phyloP scores from a whole-genome alignment of 192 early-diverging fungal species.

The Diversispora epigaea region DNA sequence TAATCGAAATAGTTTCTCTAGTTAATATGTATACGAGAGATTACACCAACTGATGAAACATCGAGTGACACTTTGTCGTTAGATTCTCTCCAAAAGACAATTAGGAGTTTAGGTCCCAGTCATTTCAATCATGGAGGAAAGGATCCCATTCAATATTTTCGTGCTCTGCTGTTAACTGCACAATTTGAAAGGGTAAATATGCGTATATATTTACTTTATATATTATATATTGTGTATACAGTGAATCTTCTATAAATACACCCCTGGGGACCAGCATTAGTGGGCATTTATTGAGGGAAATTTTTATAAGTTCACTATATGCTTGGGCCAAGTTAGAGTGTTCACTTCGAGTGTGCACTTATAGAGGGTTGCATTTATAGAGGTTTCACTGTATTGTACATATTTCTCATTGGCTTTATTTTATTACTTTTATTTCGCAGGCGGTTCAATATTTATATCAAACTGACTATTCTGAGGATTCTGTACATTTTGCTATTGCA shows the following conservation, averaged over 20 bases:
- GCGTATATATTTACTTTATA: background rate
- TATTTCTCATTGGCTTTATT: background rate
- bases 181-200: conserved; percentile 76
- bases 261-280: no score
- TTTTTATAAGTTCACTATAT: no score
- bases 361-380: no score
- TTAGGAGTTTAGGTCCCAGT: conserved; percentile 65
- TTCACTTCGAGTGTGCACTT: no score
- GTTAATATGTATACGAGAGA: conserved; percentile 6
- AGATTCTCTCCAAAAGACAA: conserved; percentile 61
- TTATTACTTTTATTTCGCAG: conserved; percentile 25
- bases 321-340: no score
- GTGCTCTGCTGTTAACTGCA: conserved; percentile 79
- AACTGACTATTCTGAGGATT: conserved; percentile 70
- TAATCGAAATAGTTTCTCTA: background rate
- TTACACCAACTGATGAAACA: background rate
- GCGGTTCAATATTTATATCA: conserved; percentile 75
- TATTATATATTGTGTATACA: no score
- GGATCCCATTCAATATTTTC: conserved; percentile 77
- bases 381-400: no score
- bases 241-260: no score
- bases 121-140: conserved; percentile 71
- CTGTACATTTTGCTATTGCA: conserved; percentile 87
- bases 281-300: no score
- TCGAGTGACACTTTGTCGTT: conserved; percentile 51